phyloP scores from a whole-genome alignment of 2,329 filamentous ascomycete genomes.

The Emmonsiellopsis sp. region DNA sequence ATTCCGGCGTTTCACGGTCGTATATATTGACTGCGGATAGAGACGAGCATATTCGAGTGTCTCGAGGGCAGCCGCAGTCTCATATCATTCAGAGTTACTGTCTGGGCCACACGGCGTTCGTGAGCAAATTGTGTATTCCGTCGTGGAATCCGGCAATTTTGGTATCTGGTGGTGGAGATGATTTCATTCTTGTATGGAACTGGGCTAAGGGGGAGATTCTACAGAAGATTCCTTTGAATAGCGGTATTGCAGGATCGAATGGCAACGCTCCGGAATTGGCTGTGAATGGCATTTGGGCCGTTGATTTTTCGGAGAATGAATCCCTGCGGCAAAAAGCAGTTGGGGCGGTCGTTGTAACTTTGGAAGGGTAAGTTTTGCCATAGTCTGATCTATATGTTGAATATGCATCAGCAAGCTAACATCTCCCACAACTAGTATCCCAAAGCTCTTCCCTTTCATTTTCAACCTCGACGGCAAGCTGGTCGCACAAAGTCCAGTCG shows the following conservation, averaged over 20 bases:
- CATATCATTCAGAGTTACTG: constrained; percentile 87
- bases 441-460: constrained; percentile 60
- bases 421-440: constrained; percentile 38
- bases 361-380: constrained; percentile 46
- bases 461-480: constrained; percentile 45
- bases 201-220: constrained; percentile 49
- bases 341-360: constrained; percentile 40
- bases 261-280: constrained; percentile 24
- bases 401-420: background rate
- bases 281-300: constrained; percentile 45
- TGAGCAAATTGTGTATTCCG: constrained; percentile 66
- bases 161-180: constrained; percentile 80
- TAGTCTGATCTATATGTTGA: background rate
- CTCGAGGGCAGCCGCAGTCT: constrained; percentile 68
- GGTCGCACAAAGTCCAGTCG: constrained; percentile 42
- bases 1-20: constrained; percentile 37
- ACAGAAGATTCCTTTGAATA: constrained; percentile 20
- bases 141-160: constrained; percentile 50
- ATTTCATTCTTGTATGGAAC: constrained; percentile 70
- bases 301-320: constrained; percentile 18
- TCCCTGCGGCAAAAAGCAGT: constrained; percentile 6
- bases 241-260: background rate
- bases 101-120: constrained; percentile 76
- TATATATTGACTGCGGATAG: constrained; percentile 62
- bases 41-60: constrained; percentile 82